Conservation (phyloP, 2,329 filamentous ascomycete genomes). For the Colletotrichum noveboracense region DNA sequence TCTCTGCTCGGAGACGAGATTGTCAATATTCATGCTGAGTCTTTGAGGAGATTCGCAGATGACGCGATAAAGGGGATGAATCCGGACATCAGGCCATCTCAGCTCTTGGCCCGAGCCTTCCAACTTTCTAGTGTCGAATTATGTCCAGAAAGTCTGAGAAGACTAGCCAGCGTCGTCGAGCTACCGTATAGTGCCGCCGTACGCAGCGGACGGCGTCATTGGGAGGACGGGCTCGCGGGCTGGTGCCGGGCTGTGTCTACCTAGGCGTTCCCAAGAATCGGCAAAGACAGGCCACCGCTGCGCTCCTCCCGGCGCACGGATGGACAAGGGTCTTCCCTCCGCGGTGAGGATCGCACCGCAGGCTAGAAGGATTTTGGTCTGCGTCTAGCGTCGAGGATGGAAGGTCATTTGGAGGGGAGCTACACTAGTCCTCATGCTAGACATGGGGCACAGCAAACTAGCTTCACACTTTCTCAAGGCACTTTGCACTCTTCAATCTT, state of each 20-base stretch:
- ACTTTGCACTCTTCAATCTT: background rate
- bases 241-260: background rate
- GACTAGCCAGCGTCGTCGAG: constrained; percentile 3
- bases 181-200: background rate
- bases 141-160: background rate
- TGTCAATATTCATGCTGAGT: constrained; percentile 1
- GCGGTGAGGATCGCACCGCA: background rate
- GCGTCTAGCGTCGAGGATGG: background rate
- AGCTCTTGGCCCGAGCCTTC: background rate
- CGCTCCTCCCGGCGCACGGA: constrained; percentile 3
- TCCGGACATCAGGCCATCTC: background rate
- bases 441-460: background rate
- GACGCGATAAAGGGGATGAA: background rate
- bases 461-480: background rate
- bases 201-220: background rate
- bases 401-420: background rate
- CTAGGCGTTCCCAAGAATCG: constrained; percentile 15
- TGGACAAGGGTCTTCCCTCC: background rate
- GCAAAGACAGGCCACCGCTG: constrained; percentile 12
- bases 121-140: background rate
- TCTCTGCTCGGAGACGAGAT: background rate
- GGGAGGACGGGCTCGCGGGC: background rate
- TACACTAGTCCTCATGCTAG: background rate
- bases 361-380: constrained; percentile 1
- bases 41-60: background rate